Conservation (phyloP, 768 basidiomycete genomes). For the Kwoniella sp. region DNA sequence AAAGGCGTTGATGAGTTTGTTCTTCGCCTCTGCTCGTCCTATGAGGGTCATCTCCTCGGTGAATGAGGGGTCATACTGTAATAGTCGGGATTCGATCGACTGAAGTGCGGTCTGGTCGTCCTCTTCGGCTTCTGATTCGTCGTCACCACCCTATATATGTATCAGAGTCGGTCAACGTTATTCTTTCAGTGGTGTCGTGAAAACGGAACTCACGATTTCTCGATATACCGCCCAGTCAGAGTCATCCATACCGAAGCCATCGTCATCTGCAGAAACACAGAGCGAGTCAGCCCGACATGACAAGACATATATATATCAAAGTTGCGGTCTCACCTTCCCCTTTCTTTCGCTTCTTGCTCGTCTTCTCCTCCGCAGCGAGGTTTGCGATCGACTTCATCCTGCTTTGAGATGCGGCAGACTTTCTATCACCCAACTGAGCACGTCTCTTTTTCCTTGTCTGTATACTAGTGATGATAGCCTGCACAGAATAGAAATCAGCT, state of each 20-base stretch:
- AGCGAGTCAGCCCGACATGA: not conserved
- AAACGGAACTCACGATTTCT: slow-evolving; percentile 86
- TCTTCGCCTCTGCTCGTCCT: slow-evolving; percentile 71
- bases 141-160: slow-evolving; percentile 53
- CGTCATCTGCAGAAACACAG: slow-evolving; percentile 60
- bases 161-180: not conserved
- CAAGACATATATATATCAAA: not conserved
- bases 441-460: slow-evolving; percentile 77
- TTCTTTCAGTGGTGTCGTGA: not conserved
- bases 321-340: slow-evolving; percentile 64
- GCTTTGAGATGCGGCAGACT: slow-evolving; percentile 91
- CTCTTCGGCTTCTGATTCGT: slow-evolving; percentile 83
- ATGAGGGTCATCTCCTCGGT: slow-evolving; percentile 78
- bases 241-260: slow-evolving; percentile 89
- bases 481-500: slow-evolving; percentile 6
- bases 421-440: slow-evolving; percentile 82
- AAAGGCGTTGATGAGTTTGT: slow-evolving; percentile 84
- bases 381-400: slow-evolving; percentile 95
- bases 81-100: slow-evolving; percentile 74
- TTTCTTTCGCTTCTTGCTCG: slow-evolving; percentile 74
- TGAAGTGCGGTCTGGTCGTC: slow-evolving; percentile 74
- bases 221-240: slow-evolving; percentile 98
- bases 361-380: slow-evolving; percentile 77
- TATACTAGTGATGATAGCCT: slow-evolving; percentile 80
- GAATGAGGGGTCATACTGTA: slow-evolving; percentile 82